Evolutionary conservation across 768 basidiomycete species (phyloP), one percentile per base, ranked within the genome.

Genomic region (Boletellus ananas): DNA sequence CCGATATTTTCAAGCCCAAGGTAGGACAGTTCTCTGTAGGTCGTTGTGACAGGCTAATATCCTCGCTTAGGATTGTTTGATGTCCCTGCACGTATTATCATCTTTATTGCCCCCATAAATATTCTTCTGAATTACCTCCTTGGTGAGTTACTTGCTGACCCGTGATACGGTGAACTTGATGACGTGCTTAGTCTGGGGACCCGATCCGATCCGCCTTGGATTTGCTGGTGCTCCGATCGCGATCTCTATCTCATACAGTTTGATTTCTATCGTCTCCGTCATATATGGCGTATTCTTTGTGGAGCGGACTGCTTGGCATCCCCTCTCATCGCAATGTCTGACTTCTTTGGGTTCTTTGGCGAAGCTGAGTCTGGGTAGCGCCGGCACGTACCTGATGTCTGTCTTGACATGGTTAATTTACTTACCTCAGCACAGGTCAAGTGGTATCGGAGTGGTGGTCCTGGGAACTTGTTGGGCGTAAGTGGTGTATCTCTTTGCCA

Each of bases 361-460:
- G 5, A 80, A 80, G 45, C 74, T 97, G 4, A 94, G 92, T 0
- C 57, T 94, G 13, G 90, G 87, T 9, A 91, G 94, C 20, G 81
- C 90, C 10, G 86, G 84, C 76, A 47, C 42, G 76, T 64, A 31
- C 17, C 23, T 21, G 21, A 34, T 16, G 23, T 29, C 17, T 13
- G 21, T 35, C n/a, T 3, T 34, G 21, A n/a, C 4, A 31, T 20
- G 20, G 16, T 42, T 10, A 27, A 40, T 34, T 35, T 33, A 6
- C 42, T 54, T 29, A 47, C 29, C 21, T n/a, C 13, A 23, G 20
- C 29, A 36, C 53, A 77, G 83, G 84, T 3, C 91, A 92, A 66
- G 84, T 84, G 2, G 90, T 87, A 2, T 83, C 83, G 1, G 94
- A 95, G 68, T 97, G 94, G 94, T 97, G 94, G 94, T 87, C 87